Base-by-base conservation (phyloP, 805 yeast genomes). In the Sugiyamaella boreocaroliniensis region DNA sequence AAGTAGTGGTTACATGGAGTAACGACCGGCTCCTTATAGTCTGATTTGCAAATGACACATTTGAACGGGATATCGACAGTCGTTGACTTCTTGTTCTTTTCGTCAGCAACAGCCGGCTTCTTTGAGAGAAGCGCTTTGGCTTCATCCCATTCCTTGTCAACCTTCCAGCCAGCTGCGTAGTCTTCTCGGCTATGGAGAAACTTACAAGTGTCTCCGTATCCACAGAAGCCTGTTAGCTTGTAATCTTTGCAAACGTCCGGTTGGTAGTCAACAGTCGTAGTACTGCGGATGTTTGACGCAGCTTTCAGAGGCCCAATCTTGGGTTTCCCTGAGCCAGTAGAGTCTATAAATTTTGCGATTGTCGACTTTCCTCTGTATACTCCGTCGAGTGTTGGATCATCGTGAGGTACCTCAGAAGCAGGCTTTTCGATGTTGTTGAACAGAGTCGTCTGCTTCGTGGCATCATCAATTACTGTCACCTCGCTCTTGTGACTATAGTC, bases 201-300 rank as follows among this genome's bases (percentile, higher is more conserved):
- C 70, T 93, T 93, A 72, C 99, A 93, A 37, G 93, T 85, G 61
- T 93, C 99, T 8, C 99, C 99, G 66, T 85, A 93, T 5, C 97
- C 97, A 75, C 99, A 93, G 64, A 82, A 90, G 0, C 99, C 99
- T 0, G 95, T 90, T 59, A 85, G 86, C 54, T 81, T 78, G 67
- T 78, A 93, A 67, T 93, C 98, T 64, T 92, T 93, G 65, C 99
- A 93, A 1, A 93, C 83, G 64, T 93, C 97, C 1, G 95, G 90
- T 65, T 88, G 96, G 64, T 83, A 93, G 64, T 93, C 99, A 40
- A 85, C 76, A 1, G 83, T 72, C 0, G 87, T 82, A 0, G 89
- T 85, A 11, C 83, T 76, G 45, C 80, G 75, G 29, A 90, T 75
- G 61, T 77, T 77, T 1, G 55, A 45, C 0, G 78, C 55, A 7